Base-by-base conservation (phyloP, 2,329 filamentous ascomycete species). In the Ceratocystis smalleyi region DNA sequence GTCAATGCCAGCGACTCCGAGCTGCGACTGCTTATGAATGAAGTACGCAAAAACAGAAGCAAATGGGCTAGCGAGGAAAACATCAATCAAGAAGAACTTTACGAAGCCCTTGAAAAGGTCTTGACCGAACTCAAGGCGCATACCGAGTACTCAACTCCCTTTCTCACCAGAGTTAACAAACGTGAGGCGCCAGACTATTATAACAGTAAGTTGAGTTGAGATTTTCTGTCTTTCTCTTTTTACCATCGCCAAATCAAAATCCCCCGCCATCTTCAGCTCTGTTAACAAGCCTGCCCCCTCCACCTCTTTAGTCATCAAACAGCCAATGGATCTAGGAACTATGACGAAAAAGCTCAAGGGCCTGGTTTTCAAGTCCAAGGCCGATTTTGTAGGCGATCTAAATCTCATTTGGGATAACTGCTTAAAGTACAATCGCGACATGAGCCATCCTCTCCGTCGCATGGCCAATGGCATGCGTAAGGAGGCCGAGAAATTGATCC, bases 61-160 rank as follows among this genome's bases (percentile, higher is more conserved):
- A 99, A 99, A 76, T 99, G 94, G 94, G 92, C 94, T 2, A 97
- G 88, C 73, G 94, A 97, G 74, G 94, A 99, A 70, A 94, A 95
- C 69, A 87, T 99, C 67, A 92, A 94, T 66, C 94, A 99, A 75
- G 94, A 99, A 74, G 94, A 99, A 75, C 80, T 99, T 5, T 99
- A 99, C 73, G 94, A 99, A 76, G 90, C 94, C 10, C 81, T 94
- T 15, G 94, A 99, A 74, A 97, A 97, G 77, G 94, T 99, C 62
- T 80, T 99, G 71, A 95, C 91, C 71, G 92, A 97, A 74, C 83
- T 99, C 64, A 97, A 97, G 75, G 94, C 94, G 43, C 91, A 95
- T 77, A 96, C 91, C 1, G 94, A 99, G 74, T 95, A 96, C 74
- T 96, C 94, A 1, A 90, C 89, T n/a, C 91, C 94, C 1, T 99